Conservation (phyloP, 352 stramenopile species). For the Pythium periplocum region DNA sequence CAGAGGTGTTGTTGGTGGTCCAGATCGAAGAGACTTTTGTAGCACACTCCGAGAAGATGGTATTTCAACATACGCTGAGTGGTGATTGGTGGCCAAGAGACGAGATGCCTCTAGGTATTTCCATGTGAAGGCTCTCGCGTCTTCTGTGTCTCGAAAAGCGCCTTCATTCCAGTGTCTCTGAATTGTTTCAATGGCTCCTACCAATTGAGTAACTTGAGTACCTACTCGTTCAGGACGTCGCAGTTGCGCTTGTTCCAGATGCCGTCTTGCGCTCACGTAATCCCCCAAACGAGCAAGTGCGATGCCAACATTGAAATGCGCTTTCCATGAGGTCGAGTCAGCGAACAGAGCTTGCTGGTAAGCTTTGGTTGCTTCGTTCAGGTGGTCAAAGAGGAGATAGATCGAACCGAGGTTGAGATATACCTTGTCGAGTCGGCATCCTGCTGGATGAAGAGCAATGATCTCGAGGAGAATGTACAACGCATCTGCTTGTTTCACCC, state of each 20-base stretch:
- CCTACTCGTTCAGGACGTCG: not conserved
- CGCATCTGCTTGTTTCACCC: conserved; percentile 31
- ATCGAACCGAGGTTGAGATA: conserved; percentile 52
- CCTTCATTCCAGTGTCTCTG: conserved; percentile 26
- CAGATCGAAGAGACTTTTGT: conserved; percentile 15
- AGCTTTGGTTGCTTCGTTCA: conserved; percentile 42
- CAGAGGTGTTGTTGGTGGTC: conserved; percentile 16
- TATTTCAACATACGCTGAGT: not conserved
- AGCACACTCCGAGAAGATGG: too few species aligned
- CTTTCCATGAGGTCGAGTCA: conserved; percentile 33
- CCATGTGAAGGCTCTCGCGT: conserved; percentile 37
- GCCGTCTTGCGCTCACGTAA: conserved; percentile 39
- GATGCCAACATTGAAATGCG: conserved; percentile 45
- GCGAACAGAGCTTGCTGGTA: conserved; percentile 43
- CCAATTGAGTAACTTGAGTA: conserved; percentile 13
- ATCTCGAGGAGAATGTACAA: conserved; percentile 59
- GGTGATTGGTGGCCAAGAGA: conserved; percentile 9
- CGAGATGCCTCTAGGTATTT: conserved; percentile 38
- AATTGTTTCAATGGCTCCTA: conserved; percentile 40
- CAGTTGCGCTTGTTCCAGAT: conserved; percentile 26
- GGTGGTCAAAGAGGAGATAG: conserved; percentile 44
- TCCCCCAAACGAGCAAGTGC: conserved; percentile 34
- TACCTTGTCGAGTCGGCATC: conserved; percentile 24
- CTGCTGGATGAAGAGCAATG: conserved; percentile 30
- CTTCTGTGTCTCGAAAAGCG: conserved; percentile 25